Evolutionary conservation across 2,329 filamentous ascomycete genomes (phyloP).

Genomic region (Paramyrothecium sp.): DNA sequence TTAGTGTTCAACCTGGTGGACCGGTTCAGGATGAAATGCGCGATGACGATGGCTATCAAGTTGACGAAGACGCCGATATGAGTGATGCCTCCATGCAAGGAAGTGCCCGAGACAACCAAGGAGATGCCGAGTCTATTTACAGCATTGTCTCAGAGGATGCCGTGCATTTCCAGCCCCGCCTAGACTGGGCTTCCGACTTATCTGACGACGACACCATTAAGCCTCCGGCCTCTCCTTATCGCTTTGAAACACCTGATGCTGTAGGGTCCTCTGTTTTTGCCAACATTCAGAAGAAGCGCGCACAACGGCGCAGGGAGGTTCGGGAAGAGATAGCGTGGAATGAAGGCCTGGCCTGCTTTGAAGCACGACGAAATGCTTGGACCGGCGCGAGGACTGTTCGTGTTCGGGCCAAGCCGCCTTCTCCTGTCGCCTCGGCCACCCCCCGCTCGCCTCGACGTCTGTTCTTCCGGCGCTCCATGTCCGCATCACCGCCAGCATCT

Average conservation of each 20-base stretch:
- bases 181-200: constrained; percentile 58
- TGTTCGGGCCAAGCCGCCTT: constrained; percentile 44
- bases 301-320: constrained; percentile 54
- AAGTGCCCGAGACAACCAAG: constrained; percentile 33
- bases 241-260: constrained; percentile 49
- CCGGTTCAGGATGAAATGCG: constrained; percentile 27
- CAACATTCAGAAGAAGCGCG: constrained; percentile 46
- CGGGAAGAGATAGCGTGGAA: constrained; percentile 75
- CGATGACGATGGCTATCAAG: constrained; percentile 32
- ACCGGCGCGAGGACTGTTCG: constrained; percentile 69
- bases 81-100: constrained; percentile 26
- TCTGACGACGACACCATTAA: constrained; percentile 44
- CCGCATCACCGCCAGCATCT: constrained; percentile 34
- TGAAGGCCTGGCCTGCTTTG: constrained; percentile 76
- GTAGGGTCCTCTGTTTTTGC: constrained; percentile 40
- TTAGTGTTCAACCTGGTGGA: constrained; percentile 9
- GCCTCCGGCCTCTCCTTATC: constrained; percentile 40
- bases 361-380: constrained; percentile 78
- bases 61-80: constrained; percentile 41
- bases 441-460: constrained; percentile 47
- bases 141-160: constrained; percentile 57
- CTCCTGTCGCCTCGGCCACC: constrained; percentile 38
- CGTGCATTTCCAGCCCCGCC: constrained; percentile 46
- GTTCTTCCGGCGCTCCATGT: constrained; percentile 47
- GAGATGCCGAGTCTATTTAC: constrained; percentile 52